phyloP scores from a whole-genome alignment of 441 rosid species.

The Brassica balearica region DNA sequence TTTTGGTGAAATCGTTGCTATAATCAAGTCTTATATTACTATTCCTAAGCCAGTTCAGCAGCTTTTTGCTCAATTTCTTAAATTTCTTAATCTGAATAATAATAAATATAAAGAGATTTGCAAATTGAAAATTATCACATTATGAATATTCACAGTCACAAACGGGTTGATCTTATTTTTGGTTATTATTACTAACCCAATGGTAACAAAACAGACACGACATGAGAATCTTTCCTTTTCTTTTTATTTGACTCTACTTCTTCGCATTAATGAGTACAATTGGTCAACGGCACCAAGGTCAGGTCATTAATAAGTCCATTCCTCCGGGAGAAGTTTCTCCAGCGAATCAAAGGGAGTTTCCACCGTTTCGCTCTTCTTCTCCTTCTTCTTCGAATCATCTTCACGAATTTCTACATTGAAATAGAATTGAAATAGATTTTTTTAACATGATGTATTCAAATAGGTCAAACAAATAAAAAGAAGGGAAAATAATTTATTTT shows the following conservation, averaged over 20 bases:
- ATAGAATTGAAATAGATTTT: not conserved
- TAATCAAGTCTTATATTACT: too few species aligned
- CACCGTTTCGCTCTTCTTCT: conserved; percentile 45
- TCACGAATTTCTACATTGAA: conserved; percentile 44
- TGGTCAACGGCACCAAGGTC: conserved; percentile 15
- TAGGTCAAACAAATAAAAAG: not conserved
- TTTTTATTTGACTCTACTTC: conserved; percentile 29
- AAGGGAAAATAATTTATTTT: not conserved
- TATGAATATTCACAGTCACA: conserved; percentile 17
- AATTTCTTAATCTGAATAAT: too few species aligned
- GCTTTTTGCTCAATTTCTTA: too few species aligned
- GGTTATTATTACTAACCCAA: conserved; percentile 19
- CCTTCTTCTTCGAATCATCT: conserved; percentile 18
- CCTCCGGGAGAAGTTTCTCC: conserved; percentile 83
- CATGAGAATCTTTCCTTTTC: conserved; percentile 8
- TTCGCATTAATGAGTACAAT: conserved; percentile 13
- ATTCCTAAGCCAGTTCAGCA: too few species aligned
- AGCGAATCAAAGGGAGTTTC: conserved; percentile 50
- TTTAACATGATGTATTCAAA: conserved; percentile 22
- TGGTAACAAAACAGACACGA: conserved; percentile 33
- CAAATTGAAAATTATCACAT: not conserved
- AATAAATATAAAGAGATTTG: not conserved
- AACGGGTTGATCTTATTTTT: conserved; percentile 27
- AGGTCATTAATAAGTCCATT: conserved; percentile 78
- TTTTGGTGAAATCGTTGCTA: not conserved